Conservation (phyloP, 768 basidiomycete species). For the Boletellus emodensis region DNA sequence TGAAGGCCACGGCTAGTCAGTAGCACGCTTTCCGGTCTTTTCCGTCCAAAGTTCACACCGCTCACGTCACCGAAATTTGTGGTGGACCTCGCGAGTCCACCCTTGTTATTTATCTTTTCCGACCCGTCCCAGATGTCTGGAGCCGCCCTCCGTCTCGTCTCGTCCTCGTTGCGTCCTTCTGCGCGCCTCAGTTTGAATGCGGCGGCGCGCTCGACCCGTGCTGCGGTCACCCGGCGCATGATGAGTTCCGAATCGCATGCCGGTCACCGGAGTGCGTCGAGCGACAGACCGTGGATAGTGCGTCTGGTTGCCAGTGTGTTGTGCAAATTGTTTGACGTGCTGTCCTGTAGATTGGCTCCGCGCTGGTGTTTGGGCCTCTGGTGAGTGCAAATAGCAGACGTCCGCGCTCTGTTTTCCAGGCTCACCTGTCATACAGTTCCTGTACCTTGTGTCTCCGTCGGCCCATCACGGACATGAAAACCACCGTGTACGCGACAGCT, state of each 20-base stretch:
- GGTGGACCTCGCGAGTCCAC: not conserved
- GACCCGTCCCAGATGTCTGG: conserved; percentile 18
- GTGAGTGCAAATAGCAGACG: conserved; percentile 14
- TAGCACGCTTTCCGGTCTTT: conserved; percentile 19
- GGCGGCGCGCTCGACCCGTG: conserved; percentile 12
- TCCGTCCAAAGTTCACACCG: conserved; percentile 27
- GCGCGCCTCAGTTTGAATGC: conserved; percentile 3
- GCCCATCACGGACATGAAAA: conserved; percentile 22
- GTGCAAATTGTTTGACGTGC: not conserved
- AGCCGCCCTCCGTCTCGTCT: conserved; percentile 15
- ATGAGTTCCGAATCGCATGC: conserved; percentile 26
- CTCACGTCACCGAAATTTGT: conserved; percentile 29
- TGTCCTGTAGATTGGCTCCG: conserved; percentile 27
- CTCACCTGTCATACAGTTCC: conserved; percentile 15
- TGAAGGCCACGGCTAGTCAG: not conserved
- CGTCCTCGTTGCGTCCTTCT: conserved; percentile 15
- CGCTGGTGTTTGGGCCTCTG: conserved; percentile 29
- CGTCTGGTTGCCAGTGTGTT: conserved; percentile 1
- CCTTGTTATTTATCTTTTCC: conserved; percentile 12
- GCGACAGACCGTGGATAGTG: conserved; percentile 30
- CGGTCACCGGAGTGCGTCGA: conserved; percentile 14
- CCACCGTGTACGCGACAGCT: conserved; percentile 19
- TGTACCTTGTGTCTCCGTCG: conserved; percentile 32
- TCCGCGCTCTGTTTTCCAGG: not conserved
- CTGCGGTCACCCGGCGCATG: conserved; percentile 19